Conservation (phyloP, 805 yeast species). For the Torulaspora indica region DNA sequence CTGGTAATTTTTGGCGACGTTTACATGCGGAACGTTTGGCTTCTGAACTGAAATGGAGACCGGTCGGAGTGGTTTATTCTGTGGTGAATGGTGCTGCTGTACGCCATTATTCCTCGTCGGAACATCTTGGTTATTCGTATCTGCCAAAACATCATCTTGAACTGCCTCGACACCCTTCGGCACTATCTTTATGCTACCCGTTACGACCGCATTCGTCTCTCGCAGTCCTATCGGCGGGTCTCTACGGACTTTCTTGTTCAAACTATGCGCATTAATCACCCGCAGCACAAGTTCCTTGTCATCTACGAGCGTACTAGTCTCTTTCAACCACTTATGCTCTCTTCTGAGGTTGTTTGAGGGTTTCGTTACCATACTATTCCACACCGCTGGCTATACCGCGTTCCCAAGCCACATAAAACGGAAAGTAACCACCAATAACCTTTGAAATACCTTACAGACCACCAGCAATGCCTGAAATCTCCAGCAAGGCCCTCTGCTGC, state of each 20-base stretch:
- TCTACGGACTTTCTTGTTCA: slow-evolving; percentile 12
- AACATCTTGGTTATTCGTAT: neutral
- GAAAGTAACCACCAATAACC: neutral
- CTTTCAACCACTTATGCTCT: slow-evolving; percentile 34
- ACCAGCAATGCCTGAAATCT: neutral
- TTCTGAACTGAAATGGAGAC: neutral
- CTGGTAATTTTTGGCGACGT: neutral
- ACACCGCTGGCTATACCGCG: neutral
- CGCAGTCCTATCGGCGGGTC: neutral
- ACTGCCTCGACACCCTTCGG: neutral
- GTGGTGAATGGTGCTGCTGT: neutral
- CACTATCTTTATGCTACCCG: neutral
- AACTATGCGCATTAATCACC: slow-evolving; percentile 16
- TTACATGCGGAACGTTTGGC: neutral
- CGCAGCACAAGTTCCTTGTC: slow-evolving; percentile 19
- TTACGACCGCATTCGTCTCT: neutral
- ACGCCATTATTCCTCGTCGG: neutral
- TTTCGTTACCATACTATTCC: slow-evolving; percentile 23
- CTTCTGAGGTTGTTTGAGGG: slow-evolving; percentile 37
- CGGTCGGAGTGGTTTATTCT: neutral
- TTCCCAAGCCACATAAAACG: neutral
- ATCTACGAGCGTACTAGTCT: slow-evolving; percentile 17
- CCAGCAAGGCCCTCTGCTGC: neutral
- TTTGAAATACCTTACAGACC: neutral
- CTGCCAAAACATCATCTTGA: neutral